Base-by-base conservation (phyloP, 2,329 filamentous ascomycete species). In the Ophiostoma pallidulum region DNA sequence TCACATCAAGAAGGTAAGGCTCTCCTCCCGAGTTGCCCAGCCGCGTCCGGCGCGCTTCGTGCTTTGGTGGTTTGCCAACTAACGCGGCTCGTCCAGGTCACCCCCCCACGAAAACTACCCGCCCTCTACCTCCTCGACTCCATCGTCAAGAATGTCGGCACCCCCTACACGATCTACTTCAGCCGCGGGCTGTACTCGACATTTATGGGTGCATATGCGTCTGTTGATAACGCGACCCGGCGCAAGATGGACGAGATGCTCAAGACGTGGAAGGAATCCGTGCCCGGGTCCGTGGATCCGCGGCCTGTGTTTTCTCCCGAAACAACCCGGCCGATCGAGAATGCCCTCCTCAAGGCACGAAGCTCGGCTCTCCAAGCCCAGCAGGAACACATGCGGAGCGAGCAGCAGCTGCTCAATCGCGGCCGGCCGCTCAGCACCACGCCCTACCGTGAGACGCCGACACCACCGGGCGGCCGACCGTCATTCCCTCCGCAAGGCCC, bases 91-190 rank as follows among this genome's bases (percentile, higher is more conserved):
- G 42, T 36, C 55, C 67, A 98, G 92, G 87, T 85, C 47, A 79
- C 88, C 39, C 89, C 92, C 33, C 77, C 80, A 52, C 90, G 89
- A 65, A 98, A 97, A 62, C 73, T 98, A 3, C 90, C 92, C 16
- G 88, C 92, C n/a, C 75, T 98, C 24, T 98, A 97, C 67, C 87
- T 98, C 55, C 82, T 98, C 61, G 92, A 98, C 68, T 97, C 91
- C 14, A 91, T 98, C 52, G 90, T 94, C 62, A 98, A 98, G 68
- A 97, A 98, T 71, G 89, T 98, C 53, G 92, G 92, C 52, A 96
- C 91, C 1, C 92, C 92, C 8, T 98, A 98, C 66, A 97, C 91
- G 0, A 75, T 97, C 12, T 97, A 95, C 64, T 85, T 98, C 55
- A 88, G 90, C 45, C 83, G 87, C 35, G 91, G 91, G 60, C 78